These are phyloP conservation scores for Calonectria crousiana DNA, from an alignment of 2,329 filamentous ascomycete genomes.

Conservation along the genomic window DNA sequence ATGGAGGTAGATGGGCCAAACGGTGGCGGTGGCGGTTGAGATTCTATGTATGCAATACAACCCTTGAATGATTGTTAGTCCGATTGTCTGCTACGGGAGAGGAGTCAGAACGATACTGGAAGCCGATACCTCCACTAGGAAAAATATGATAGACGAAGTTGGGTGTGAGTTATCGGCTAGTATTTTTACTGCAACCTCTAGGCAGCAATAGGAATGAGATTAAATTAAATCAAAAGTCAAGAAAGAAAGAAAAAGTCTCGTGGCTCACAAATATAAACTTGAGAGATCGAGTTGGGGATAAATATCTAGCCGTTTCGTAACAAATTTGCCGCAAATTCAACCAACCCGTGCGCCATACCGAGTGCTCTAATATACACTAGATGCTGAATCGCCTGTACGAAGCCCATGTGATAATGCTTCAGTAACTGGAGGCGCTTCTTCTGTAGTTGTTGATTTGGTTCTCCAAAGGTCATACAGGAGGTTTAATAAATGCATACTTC, in stretches of 20 bases:
- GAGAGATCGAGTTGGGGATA: background rate
- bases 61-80: too few relatives aligned
- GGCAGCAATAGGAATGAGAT: background rate
- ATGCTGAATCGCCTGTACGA: background rate
- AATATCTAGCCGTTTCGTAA: background rate
- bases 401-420: background rate
- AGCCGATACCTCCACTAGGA: too few relatives aligned
- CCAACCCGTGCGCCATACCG: background rate
- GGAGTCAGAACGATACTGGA: too few relatives aligned
- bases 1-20: slow-evolving; percentile 42
- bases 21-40: background rate
- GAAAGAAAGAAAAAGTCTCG: background rate
- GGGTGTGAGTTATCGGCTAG: background rate
- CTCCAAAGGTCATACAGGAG: background rate
- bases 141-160: too few relatives aligned
- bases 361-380: background rate
- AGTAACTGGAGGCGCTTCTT: background rate
- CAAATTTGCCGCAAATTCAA: background rate
- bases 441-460: background rate
- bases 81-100: too few relatives aligned
- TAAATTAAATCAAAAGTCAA: background rate
- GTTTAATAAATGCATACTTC: background rate
- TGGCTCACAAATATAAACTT: background rate
- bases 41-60: too few relatives aligned
- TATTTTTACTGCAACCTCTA: background rate